These are phyloP conservation scores for Cryptococcus sp. DNA, from an alignment of 1,284 basidiomycete genomes.

Conservation along the genomic window DNA sequence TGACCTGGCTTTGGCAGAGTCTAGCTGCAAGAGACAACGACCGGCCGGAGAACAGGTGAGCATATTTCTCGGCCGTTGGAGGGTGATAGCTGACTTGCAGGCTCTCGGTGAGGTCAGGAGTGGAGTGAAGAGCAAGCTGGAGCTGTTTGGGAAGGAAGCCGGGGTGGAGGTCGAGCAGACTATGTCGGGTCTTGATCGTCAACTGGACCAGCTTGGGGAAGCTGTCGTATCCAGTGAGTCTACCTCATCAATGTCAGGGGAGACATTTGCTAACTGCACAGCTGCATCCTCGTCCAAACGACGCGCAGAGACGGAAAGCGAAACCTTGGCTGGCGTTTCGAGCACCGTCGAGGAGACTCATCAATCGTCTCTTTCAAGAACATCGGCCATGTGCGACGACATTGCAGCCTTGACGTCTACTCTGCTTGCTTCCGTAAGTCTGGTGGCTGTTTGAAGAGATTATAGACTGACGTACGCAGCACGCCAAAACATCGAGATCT, in stretches of 20 bases:
- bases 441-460: background rate
- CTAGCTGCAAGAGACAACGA: constrained; percentile 12
- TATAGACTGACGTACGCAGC: constrained; percentile 16
- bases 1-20: constrained; percentile 10
- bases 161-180: constrained; percentile 14
- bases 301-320: background rate
- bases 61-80: background rate
- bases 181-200: constrained; percentile 19
- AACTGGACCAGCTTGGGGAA: constrained; percentile 18
- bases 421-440: constrained; percentile 25
- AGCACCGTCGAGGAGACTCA: constrained; percentile 11
- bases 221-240: constrained; percentile 23
- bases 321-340: background rate
- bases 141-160: constrained; percentile 23
- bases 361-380: constrained; percentile 11
- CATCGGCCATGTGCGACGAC: constrained; percentile 9
- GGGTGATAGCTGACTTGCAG: constrained; percentile 7
- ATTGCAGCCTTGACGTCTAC: constrained; percentile 15
- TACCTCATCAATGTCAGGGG: background rate
- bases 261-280: background rate
- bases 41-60: constrained; percentile 18
- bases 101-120: constrained; percentile 23
- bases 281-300: background rate
- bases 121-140: constrained; percentile 19
- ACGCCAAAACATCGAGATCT: constrained; percentile 17